Base-by-base conservation (phyloP, 257 asterid species). In the Euphrasia confusa region DNA sequence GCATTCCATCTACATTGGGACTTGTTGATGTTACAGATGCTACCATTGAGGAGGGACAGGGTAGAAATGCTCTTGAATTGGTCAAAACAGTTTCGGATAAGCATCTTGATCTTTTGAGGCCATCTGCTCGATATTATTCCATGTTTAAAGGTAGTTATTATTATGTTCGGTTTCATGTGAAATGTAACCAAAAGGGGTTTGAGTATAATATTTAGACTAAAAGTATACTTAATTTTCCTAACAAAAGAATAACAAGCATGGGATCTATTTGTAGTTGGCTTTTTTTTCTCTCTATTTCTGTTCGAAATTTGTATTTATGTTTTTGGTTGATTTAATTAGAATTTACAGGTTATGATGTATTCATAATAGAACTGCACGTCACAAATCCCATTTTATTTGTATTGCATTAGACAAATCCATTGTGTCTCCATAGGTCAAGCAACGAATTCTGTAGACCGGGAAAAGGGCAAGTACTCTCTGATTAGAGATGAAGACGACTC, bases 21-120 rank as follows among this genome's bases (percentile, higher is more conserved):
- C 76, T 71, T 78, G 58, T 81, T 84, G 83, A 79, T 82, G 70
- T 83, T 75, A 64, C 95, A 88, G 98, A 81, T 78, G 79, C 82
- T 71, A 79, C 76, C 54, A 68, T 84, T 67, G 85, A 84, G 69
- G 96, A 84, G 74, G 95, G 96, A 74, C 83, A 78, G 70, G 61
- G 80, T 69, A 81, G 76, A 77, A 84, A 75, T 78, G 84, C 75
- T 55, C 81, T 88, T 76, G 97, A 92, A 68, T 65, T 88, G 81
- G 93, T 80, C 77, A 84, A 76, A 76, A 81, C 94, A 69, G 84
- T 79, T 76, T 85, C 96, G 39, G 96, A 86, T 71, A 88, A 88
- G 83, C 95, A 88, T 80, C 87, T 84, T 74, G 93, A 91, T 79
- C 95, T 91, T 77, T 84, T 91, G 86, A 91, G 98, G 78, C 94